Conservation (phyloP, 352 stramenopile species). For the Globisporangium okanoganense region DNA sequence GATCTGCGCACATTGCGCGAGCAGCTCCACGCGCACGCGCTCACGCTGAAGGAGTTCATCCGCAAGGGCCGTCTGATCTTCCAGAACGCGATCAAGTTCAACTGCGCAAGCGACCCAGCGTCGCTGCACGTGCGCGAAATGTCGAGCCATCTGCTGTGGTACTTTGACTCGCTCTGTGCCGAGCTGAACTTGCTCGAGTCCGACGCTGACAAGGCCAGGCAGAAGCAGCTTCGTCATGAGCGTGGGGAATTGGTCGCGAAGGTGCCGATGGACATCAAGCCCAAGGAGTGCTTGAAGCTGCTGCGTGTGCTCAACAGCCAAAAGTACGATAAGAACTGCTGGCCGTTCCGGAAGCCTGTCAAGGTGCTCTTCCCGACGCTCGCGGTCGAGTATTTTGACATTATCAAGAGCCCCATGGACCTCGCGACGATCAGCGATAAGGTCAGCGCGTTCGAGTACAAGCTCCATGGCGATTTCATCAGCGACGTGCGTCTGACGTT, state of each 20-base stretch:
- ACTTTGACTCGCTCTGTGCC: slow-evolving; percentile 80
- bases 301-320: slow-evolving; percentile 79
- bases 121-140: slow-evolving; percentile 81
- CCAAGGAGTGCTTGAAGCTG: slow-evolving; percentile 78
- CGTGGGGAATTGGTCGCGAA: slow-evolving; percentile 45
- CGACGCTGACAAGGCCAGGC: slow-evolving; percentile 22
- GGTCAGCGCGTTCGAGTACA: slow-evolving; percentile 65
- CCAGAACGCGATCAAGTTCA: slow-evolving; percentile 82
- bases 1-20: slow-evolving; percentile 72
- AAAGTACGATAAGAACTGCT: slow-evolving; percentile 86
- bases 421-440: slow-evolving; percentile 71
- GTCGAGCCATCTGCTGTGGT: slow-evolving; percentile 75
- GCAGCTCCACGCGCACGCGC: slow-evolving; percentile 48
- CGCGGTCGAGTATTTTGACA: slow-evolving; percentile 72
- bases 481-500: slow-evolving; percentile 76
- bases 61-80: slow-evolving; percentile 76
- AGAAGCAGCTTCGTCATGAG: slow-evolving; percentile 45
- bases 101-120: slow-evolving; percentile 62
- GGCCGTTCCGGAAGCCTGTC: slow-evolving; percentile 82
- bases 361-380: slow-evolving; percentile 68
- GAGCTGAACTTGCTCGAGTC: slow-evolving; percentile 46
- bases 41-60: slow-evolving; percentile 54
- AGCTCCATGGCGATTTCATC: slow-evolving; percentile 80
- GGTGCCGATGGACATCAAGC: slow-evolving; percentile 70
- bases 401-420: slow-evolving; percentile 83